Evolutionary conservation across 129 eudicot genomes (phyloP).

Genomic region (Scalesia atractyloides): DNA sequence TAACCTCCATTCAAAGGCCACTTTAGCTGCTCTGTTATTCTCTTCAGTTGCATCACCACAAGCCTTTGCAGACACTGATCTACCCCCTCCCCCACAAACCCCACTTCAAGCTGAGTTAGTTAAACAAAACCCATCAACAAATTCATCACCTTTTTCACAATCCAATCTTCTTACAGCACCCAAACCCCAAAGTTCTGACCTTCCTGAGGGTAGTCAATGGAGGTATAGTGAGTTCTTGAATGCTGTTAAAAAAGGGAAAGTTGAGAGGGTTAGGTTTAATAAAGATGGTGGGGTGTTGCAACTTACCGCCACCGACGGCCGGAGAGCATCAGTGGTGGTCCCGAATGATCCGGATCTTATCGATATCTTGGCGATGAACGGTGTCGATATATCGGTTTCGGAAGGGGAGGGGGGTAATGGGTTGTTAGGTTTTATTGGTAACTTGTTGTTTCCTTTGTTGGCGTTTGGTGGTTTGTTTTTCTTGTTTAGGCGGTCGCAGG

Average conservation of each 20-base stretch:
- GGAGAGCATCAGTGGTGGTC: constrained; percentile 72
- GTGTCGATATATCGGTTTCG: constrained; percentile 85
- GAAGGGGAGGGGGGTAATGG: constrained; percentile 95
- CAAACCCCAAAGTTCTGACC: constrained; percentile 66
- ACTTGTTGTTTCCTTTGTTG: constrained; percentile 69
- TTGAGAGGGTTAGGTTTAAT: constrained; percentile 84
- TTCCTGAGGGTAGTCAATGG: constrained; percentile 94
- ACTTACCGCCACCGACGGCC: constrained; percentile 83
- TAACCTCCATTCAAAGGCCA: constrained; percentile 48
- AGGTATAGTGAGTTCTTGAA: constrained; percentile 90
- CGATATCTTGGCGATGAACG: constrained; percentile 91
- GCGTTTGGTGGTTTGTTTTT: constrained; percentile 94
- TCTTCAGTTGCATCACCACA: constrained; percentile 52
- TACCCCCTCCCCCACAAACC: constrained; percentile 44
- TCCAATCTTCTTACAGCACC: constrained; percentile 70
- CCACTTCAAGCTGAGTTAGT: constrained; percentile 44
- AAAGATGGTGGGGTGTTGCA: constrained; percentile 85
- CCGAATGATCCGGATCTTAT: constrained; percentile 94
- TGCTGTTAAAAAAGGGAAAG: constrained; percentile 93
- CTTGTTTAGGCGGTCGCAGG: constrained; percentile 79
- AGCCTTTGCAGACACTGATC: constrained; percentile 59
- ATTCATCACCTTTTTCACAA: constrained; percentile 45
- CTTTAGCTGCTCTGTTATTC: constrained; percentile 66
- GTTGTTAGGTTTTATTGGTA: constrained; percentile 74
- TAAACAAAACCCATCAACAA: constrained; percentile 45